Evolutionary conservation across 495 filamentous ascomycete genomes (phyloP), one percentile per base, ranked within the genome.

Genomic region (Staphylotrichum longicolle): DNA sequence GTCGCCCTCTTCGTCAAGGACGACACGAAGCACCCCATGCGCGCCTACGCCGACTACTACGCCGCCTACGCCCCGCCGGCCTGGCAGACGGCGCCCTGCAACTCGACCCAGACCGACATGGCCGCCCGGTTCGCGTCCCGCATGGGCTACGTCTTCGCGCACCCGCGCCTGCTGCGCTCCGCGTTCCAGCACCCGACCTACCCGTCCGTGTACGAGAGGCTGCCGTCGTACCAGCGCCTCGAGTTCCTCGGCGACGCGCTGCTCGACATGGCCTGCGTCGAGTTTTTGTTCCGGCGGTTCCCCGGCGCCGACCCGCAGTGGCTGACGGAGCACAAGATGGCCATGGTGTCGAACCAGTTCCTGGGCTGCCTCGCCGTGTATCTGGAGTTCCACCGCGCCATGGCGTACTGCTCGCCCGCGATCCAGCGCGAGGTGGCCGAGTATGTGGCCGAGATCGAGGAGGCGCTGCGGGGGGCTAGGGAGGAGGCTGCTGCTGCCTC

Each of bases 321-420:
- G 94, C 82, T 98, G 39, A 98, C 94, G 2, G 94, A 98, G 75
- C 95, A 98, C 78, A 98, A 97, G 82, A 96, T 96, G 91, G 92
- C 95, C 9, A 96, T 98, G 93, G 93, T 94, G 3, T 96, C 92
- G 12, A 98, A 98, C 77, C 93, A 92, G 61, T 98, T 97, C 68
- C 79, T 97, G 0, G 93, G 90, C 11, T 89, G 89, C 27, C 70
- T 98, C 7, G 86, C 87, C 62, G 90, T 93, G 11, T 79, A 82
- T 33, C 80, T 98, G 1, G 85, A 82, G 3, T 87, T 97, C 44
- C 88, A 97, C 67, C 83, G 75, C 45, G 86, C 93, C 70, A 76
- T 98, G 20, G 79, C 85, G 32, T 79, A 85, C 51, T 85, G 86
- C 68, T 82, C 83, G 34, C 68, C 75, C 3, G 66, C 77, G 0